Evolutionary conservation across 495 filamentous ascomycete species (phyloP).

Genomic region (Entonaema liquescens): DNA sequence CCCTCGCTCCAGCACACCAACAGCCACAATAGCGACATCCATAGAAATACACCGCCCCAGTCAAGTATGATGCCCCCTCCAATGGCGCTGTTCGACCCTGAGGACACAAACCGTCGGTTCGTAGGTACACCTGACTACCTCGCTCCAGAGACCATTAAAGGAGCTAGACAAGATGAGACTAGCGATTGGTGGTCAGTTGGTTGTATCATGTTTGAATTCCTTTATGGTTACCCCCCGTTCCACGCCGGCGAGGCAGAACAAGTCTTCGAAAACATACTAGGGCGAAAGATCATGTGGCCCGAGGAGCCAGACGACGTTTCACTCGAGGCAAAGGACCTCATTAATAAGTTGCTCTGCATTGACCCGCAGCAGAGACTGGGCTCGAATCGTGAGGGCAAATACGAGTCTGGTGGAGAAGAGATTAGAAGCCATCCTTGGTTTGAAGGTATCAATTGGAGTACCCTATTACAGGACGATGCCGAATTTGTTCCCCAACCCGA

Average conservation of each 20-base stretch:
- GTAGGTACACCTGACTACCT: slow-evolving; percentile 98
- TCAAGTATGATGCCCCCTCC: slow-evolving; percentile 88
- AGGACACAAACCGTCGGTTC: slow-evolving; percentile 91
- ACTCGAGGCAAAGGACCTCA: slow-evolving; percentile 87
- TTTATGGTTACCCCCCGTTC: slow-evolving; percentile 91
- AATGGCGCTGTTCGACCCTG: slow-evolving; percentile 95
- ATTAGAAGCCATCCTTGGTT: slow-evolving; percentile 93
- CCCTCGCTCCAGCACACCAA: slow-evolving; percentile 69
- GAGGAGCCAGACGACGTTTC: slow-evolving; percentile 77
- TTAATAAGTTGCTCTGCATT: slow-evolving; percentile 86
- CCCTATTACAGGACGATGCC: slow-evolving; percentile 87
- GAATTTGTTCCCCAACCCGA: slow-evolving; percentile 93
- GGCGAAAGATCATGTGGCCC: slow-evolving; percentile 89
- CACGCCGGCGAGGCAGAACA: slow-evolving; percentile 89
- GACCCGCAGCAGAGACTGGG: slow-evolving; percentile 84
- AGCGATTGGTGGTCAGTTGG: slow-evolving; percentile 99
- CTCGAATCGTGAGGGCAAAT: slow-evolving; percentile 82
- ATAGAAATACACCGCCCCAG: slow-evolving; percentile 68
- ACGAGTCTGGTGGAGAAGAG: slow-evolving; percentile 82
- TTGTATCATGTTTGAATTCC: slow-evolving; percentile 95
- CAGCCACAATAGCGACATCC: slow-evolving; percentile 58
- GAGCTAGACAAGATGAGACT: slow-evolving; percentile 92
- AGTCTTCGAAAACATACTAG: slow-evolving; percentile 96
- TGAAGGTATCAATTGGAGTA: slow-evolving; percentile 85
- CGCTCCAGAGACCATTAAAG: slow-evolving; percentile 95